Evolutionary conservation across 2,329 filamentous ascomycete genomes (phyloP).

Genomic region (Apiospora rasikravindrae): DNA sequence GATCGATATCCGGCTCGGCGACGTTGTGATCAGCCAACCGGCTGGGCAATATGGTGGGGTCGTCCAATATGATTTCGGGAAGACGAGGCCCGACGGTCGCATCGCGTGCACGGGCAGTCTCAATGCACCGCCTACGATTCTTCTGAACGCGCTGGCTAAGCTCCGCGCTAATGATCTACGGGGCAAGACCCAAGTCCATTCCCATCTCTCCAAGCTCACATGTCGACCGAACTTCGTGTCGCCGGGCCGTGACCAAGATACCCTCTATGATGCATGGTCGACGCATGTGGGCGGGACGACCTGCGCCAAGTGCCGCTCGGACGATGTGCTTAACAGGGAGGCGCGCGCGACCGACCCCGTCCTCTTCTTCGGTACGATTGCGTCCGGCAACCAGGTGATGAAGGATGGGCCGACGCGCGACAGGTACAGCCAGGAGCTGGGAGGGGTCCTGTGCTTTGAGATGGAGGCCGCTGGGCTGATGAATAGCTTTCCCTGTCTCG

Average conservation of each 20-base stretch:
- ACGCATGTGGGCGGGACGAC: background rate
- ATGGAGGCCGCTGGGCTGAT: no score
- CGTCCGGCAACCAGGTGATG: constrained; percentile 28
- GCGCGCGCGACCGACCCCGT: background rate
- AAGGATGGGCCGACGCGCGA: constrained; percentile 25
- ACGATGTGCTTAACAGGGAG: constrained; percentile 14
- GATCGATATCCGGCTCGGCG: background rate
- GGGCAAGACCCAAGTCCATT: background rate
- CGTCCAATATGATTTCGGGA: constrained; percentile 19
- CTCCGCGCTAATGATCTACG: background rate
- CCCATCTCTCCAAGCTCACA: background rate
- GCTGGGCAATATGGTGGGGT: background rate
- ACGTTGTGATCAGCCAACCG: constrained; percentile 11
- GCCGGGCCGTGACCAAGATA: background rate
- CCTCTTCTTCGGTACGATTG: constrained; percentile 20
- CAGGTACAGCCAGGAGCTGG: constrained; percentile 9
- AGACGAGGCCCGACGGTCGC: constrained; percentile 27
- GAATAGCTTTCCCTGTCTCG: no score
- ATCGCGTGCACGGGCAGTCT: constrained; percentile 23
- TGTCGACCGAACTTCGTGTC: background rate
- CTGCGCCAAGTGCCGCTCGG: background rate
- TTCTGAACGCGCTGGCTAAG: background rate
- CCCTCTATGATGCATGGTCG: background rate
- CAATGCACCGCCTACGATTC: constrained; percentile 12
- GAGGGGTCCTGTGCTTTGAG: background rate